phyloP scores from a whole-genome alignment of 805 yeast species.

The Saccharomycopsis guyanensis region DNA sequence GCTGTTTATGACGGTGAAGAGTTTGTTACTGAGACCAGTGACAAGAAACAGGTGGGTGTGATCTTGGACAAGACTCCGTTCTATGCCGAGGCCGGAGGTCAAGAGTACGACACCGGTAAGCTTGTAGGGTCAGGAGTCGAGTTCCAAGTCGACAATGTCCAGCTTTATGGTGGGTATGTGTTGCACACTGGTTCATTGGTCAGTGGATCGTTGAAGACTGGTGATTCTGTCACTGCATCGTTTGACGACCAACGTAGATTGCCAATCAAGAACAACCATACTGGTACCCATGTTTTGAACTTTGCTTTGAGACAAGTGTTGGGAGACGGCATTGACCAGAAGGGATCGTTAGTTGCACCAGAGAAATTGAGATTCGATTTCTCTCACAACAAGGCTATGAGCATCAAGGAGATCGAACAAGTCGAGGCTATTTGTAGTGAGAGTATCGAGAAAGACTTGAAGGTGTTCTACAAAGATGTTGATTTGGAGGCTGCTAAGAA shows the following conservation, averaged over 20 bases:
- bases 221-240: conserved; percentile 71
- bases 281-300: conserved; percentile 95
- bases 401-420: conserved; percentile 59
- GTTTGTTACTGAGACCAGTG: conserved; percentile 43
- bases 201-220: conserved; percentile 68
- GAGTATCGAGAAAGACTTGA: conserved; percentile 59
- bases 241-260: conserved; percentile 91
- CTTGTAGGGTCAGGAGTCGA: conserved; percentile 69
- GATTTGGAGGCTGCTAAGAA: conserved; percentile 61
- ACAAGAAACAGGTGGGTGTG: conserved; percentile 59
- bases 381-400: conserved; percentile 81
- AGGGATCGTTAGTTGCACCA: conserved; percentile 93
- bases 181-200: conserved; percentile 83
- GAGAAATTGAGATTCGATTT: conserved; percentile 96
- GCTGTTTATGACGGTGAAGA: conserved; percentile 61
- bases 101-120: conserved; percentile 92
- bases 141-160: conserved; percentile 87
- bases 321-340: conserved; percentile 88
- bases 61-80: conserved; percentile 86
- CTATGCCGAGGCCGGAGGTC: conserved; percentile 99
- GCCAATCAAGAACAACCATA: conserved; percentile 96
- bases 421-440: conserved; percentile 72
- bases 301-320: conserved; percentile 78
- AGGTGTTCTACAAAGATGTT: conserved; percentile 80
- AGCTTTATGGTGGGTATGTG: conserved; percentile 88